A percentile compares a stretch with the other conserved stretches of the same genome.
Evolutionary conservation across 2,329 filamentous ascomycete genomes (phyloP).

Genomic region (Aspergillus fructus): DNA sequence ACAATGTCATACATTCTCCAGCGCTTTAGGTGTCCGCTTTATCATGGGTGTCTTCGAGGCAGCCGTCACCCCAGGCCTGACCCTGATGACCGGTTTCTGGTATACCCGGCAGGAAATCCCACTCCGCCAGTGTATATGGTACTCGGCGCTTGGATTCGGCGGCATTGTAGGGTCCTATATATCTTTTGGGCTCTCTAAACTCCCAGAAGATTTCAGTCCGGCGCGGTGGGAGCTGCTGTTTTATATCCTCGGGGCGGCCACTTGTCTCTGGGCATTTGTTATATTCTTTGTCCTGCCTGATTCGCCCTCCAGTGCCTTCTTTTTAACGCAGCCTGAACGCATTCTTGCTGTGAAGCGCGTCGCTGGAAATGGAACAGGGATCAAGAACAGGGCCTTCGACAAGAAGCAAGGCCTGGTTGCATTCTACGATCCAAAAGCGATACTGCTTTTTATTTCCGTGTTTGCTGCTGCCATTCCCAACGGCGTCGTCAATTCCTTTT

Average conservation of each 20-base stretch:
- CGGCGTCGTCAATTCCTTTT: constrained; percentile 38
- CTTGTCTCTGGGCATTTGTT: constrained; percentile 14
- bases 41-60: constrained; percentile 16
- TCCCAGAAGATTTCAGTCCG: not conserved
- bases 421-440: constrained; percentile 12
- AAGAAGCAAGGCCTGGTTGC: not conserved
- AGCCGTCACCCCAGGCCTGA: constrained; percentile 11
- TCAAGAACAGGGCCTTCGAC: constrained; percentile 13
- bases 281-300: constrained; percentile 5
- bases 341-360: constrained; percentile 11
- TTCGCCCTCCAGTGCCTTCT: constrained; percentile 9
- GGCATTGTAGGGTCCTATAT: constrained; percentile 14
- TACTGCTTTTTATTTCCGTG: constrained; percentile 15
- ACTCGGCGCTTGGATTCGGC: constrained; percentile 12
- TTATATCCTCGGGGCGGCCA: constrained; percentile 10
- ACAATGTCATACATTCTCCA: constrained; percentile 13
- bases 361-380: not conserved
- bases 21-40: constrained; percentile 10
- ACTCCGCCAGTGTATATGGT: constrained; percentile 16
- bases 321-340: constrained; percentile 4
- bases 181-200: constrained; percentile 10
- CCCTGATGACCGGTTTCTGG: constrained; percentile 16
- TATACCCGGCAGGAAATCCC: constrained; percentile 15
- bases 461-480: constrained; percentile 32
- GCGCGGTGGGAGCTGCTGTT: constrained; percentile 12